phyloP scores from a whole-genome alignment of 345 rosid genomes.

The Populus ilicifolia region DNA sequence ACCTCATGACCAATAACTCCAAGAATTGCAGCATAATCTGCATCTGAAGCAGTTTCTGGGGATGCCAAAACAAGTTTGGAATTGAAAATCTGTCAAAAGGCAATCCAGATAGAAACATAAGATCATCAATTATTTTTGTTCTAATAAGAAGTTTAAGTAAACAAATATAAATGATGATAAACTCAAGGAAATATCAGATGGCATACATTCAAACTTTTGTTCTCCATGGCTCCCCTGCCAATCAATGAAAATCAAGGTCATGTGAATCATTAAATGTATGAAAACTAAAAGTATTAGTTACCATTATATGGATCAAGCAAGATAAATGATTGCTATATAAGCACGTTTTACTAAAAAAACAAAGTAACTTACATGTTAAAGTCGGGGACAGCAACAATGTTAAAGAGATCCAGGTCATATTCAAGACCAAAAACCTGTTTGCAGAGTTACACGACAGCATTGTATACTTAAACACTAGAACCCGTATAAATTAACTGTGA shows the following conservation, averaged over 20 bases:
- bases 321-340: background rate
- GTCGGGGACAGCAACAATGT: conserved; percentile 96
- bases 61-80: conserved; percentile 98
- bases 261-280: background rate
- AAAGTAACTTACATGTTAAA: conserved; percentile 75
- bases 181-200: conserved; percentile 4
- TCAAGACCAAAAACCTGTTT: conserved; percentile 93
- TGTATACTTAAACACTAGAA: conserved; percentile 10
- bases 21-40: conserved; percentile 90
- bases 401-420: conserved; percentile 97
- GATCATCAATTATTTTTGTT: background rate
- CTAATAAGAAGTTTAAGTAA: background rate
- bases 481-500: background rate
- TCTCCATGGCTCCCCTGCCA: conserved; percentile 99
- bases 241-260: conserved; percentile 1
- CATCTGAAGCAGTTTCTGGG: conserved; percentile 95
- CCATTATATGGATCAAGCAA: background rate
- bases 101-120: conserved; percentile 14
- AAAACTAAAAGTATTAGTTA: background rate
- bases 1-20: conserved; percentile 99
- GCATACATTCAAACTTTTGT: conserved; percentile 93
- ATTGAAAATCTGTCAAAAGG: conserved; percentile 72
- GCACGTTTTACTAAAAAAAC: background rate
- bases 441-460: background rate
- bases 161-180: background rate